These are phyloP conservation scores for Pythium chondricola DNA, from an alignment of 352 stramenopile genomes.

Conservation along the genomic window DNA sequence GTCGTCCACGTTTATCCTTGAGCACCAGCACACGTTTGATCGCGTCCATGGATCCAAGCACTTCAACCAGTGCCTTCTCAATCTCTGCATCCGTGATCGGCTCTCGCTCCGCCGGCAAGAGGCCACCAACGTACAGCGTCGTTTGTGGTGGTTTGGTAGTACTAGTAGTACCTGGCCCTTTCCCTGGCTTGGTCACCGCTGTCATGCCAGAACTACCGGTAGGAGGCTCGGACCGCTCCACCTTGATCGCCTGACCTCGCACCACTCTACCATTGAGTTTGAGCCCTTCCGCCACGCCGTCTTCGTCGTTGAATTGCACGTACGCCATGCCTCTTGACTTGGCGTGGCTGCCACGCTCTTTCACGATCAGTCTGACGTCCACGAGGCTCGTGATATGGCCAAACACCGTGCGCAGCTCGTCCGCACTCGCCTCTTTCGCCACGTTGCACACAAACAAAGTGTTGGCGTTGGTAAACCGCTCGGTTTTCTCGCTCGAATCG, in stretches of 20 bases:
- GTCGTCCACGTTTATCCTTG: conserved; percentile 45
- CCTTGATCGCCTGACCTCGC: conserved; percentile 33
- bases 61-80: conserved; percentile 29
- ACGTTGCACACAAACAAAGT: conserved; percentile 70
- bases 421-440: conserved; percentile 45
- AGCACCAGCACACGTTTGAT: conserved; percentile 47
- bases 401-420: conserved; percentile 49
- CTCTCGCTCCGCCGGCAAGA: conserved; percentile 21
- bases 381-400: conserved; percentile 35
- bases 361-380: conserved; percentile 60
- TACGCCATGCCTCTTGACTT: conserved; percentile 77
- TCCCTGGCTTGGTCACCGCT: background rate
- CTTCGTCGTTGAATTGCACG: conserved; percentile 49
- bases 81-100: conserved; percentile 33
- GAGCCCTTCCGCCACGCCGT: conserved; percentile 31
- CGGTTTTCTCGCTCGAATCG: background rate
- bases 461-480: conserved; percentile 46
- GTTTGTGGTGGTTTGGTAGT: conserved; percentile 2
- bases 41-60: conserved; percentile 27
- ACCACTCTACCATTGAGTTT: conserved; percentile 25
- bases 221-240: conserved; percentile 47
- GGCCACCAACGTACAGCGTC: conserved; percentile 50
- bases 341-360: conserved; percentile 42
- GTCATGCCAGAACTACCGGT: background rate
- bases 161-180: conserved; percentile 10